A percentile compares a stretch with the other conserved stretches of the same genome.
Conservation (phyloP, 2,329 filamentous ascomycete species). For the Coniochaeta sp. region DNA sequence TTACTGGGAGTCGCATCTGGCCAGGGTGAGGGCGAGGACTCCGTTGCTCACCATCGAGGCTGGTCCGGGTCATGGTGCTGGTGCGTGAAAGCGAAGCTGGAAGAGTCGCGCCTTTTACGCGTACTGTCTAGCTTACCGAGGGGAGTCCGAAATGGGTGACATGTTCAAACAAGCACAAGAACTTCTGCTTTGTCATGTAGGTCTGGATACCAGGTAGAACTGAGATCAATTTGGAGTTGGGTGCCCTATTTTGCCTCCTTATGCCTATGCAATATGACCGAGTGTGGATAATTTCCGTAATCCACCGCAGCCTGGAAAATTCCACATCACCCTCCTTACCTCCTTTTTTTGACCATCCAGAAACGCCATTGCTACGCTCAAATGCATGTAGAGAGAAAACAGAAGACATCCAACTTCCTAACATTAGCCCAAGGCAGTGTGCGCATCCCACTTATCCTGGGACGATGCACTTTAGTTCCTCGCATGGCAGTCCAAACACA, state of each 20-base stretch:
- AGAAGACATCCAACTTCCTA: neutral
- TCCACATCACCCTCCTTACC: neutral
- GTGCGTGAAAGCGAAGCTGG: too few species aligned
- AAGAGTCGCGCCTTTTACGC: too few species aligned
- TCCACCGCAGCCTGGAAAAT: neutral
- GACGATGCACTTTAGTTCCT: too few species aligned
- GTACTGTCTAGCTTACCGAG: too few species aligned
- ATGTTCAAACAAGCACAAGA: too few species aligned
- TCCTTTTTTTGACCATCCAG: neutral
- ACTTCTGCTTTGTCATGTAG: too few species aligned
- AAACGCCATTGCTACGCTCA: neutral
- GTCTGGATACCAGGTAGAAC: too few species aligned
- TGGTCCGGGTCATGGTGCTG: neutral
- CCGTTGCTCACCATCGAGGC: neutral
- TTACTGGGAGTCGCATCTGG: constrained; percentile 15
- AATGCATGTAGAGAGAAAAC: neutral
- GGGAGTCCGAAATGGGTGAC: too few species aligned
- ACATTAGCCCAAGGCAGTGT: neutral
- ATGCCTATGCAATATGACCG: neutral
- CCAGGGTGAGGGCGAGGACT: neutral
- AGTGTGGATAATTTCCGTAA: neutral
- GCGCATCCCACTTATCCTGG: neutral
- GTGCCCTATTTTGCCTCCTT: too few species aligned
- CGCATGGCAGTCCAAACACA: neutral
- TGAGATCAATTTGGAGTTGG: too few species aligned